phyloP scores from a whole-genome alignment of 768 basidiomycete species.

The Stropharia rugosoannulata region DNA sequence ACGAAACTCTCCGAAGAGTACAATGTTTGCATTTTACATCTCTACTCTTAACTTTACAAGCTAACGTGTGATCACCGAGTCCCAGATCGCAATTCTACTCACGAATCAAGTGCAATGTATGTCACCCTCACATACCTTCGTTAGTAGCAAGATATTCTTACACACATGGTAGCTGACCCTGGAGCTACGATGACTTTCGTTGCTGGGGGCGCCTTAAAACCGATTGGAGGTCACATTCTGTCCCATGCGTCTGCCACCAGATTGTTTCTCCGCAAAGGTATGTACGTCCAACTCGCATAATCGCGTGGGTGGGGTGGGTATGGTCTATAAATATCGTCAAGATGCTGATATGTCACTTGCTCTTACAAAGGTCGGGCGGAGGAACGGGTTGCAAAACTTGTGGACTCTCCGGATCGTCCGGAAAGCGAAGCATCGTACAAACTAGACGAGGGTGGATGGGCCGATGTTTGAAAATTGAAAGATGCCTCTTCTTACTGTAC shows the following conservation, averaged over 20 bases:
- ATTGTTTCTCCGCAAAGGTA: slow-evolving; percentile 86
- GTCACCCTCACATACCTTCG: slow-evolving; percentile 10
- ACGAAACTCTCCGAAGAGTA: slow-evolving; percentile 92
- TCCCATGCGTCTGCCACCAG: slow-evolving; percentile 89
- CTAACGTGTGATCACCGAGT: slow-evolving; percentile 1
- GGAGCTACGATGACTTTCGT: slow-evolving; percentile 96
- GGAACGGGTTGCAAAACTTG: slow-evolving; percentile 87
- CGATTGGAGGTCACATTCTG: slow-evolving; percentile 86
- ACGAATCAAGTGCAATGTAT: slow-evolving; percentile 93
- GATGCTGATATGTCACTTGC: background rate
- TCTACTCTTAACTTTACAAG: background rate
- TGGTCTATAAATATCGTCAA: background rate
- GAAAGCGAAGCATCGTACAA: slow-evolving; percentile 93
- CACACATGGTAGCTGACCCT: slow-evolving; percentile 67
- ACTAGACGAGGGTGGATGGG: slow-evolving; percentile 88
- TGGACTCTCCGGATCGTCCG: slow-evolving; percentile 86
- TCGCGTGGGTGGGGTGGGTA: too few relatives aligned
- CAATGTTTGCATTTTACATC: slow-evolving; percentile 46
- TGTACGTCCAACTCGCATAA: too few relatives aligned
- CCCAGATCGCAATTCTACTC: slow-evolving; percentile 77
- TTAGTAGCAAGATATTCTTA: background rate
- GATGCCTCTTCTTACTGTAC: background rate
- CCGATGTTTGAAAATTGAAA: slow-evolving; percentile 57
- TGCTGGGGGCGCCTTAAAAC: slow-evolving; percentile 89
- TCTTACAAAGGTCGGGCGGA: slow-evolving; percentile 70